A percentile compares a stretch with the other conserved stretches of the same genome.
Evolutionary conservation across 1,284 basidiomycete genomes (phyloP).

Genomic region (Cystobasidium sp.): DNA sequence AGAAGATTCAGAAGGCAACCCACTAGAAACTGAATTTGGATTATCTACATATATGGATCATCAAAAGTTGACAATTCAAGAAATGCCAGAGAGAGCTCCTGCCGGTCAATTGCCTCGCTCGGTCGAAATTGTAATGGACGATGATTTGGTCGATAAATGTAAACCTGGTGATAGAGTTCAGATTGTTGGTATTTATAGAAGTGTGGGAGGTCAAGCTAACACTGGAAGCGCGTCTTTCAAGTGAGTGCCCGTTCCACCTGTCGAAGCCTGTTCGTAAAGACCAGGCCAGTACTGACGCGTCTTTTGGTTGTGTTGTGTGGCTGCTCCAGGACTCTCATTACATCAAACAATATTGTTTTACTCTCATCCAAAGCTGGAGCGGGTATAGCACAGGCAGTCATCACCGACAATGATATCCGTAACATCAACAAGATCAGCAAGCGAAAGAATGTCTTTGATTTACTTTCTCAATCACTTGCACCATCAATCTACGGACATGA

Average conservation of each 20-base stretch:
- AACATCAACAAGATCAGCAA: constrained; percentile 89
- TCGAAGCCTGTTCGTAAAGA: too few species aligned
- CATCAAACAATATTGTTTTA: constrained; percentile 96
- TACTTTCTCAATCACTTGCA: constrained; percentile 92
- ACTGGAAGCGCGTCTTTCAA: constrained; percentile 80
- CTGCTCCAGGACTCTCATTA: constrained; percentile 75
- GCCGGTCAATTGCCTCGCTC: constrained; percentile 94
- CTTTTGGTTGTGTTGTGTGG: neutral
- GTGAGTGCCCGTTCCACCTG: too few species aligned
- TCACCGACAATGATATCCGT: constrained; percentile 94
- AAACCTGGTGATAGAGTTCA: constrained; percentile 98
- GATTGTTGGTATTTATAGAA: constrained; percentile 92
- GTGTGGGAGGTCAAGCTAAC: constrained; percentile 81
- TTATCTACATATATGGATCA: constrained; percentile 92
- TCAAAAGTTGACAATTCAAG: constrained; percentile 96
- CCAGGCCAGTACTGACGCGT: constrained; percentile 10
- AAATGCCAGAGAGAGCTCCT: constrained; percentile 98
- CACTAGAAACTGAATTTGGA: constrained; percentile 91
- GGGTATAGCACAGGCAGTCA: constrained; percentile 87
- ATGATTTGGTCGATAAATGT: constrained; percentile 94
- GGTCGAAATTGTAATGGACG: constrained; percentile 93
- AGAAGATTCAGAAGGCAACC: constrained; percentile 84
- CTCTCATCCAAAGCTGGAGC: constrained; percentile 95
- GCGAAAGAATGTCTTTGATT: constrained; percentile 78
- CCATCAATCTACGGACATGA: constrained; percentile 97